Evolutionary conservation across 2,329 filamentous ascomycete species (phyloP).

Genomic region (Periconia digitata): DNA sequence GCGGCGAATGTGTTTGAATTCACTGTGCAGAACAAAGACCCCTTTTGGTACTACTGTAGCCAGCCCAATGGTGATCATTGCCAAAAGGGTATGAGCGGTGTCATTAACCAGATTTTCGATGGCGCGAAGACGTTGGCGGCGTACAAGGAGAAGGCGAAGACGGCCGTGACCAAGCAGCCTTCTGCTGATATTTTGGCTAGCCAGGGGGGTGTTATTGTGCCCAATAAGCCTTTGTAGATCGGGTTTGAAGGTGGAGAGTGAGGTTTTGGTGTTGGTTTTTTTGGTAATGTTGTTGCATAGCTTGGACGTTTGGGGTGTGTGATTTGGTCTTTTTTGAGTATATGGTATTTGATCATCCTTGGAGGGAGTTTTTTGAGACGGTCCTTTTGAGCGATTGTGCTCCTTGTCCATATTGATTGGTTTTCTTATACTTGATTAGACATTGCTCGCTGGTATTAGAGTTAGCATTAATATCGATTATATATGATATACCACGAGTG

Average conservation of each 20-base stretch:
- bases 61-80: conserved; percentile 66
- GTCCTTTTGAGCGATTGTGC: background rate
- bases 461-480: too few species aligned
- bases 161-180: conserved; percentile 25
- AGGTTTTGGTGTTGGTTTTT: background rate
- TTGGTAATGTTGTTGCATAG: background rate
- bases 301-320: background rate
- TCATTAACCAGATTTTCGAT: conserved; percentile 60
- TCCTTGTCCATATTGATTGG: too few species aligned
- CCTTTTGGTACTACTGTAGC: conserved; percentile 78
- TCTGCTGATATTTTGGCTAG: conserved; percentile 14
- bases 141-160: conserved; percentile 30
- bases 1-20: conserved; percentile 62
- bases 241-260: background rate
- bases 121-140: conserved; percentile 25
- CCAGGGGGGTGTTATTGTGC: conserved; percentile 25
- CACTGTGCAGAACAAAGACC: conserved; percentile 65
- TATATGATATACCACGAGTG: too few species aligned
- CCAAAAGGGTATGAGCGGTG: conserved; percentile 71
- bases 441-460: too few species aligned
- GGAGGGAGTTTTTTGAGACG: too few species aligned
- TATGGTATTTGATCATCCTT: background rate
- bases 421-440: too few species aligned
- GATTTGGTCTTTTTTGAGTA: background rate
- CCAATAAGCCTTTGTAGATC: conserved; percentile 27